Percentiles rank a stretch among this genome's conserved stretches.
phyloP scores from a whole-genome alignment of 2,329 filamentous ascomycete genomes.

The Talaromyces albobiverticillius region DNA sequence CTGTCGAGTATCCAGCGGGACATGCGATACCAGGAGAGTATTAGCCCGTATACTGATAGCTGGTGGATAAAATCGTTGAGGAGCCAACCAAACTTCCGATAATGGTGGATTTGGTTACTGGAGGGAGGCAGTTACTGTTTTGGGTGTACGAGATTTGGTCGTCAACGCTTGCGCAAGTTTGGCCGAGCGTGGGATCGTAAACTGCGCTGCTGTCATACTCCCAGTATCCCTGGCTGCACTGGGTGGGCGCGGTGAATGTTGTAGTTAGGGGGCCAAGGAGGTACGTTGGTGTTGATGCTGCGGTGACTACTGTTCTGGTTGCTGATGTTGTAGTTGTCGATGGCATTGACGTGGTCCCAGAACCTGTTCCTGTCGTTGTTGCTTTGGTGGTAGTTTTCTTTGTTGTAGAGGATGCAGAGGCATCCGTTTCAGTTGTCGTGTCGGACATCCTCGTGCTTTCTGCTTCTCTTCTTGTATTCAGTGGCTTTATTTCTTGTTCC shows the following conservation, averaged over 20 bases:
- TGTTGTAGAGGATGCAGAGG: too few species aligned
- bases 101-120: background rate
- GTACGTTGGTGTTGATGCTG: background rate
- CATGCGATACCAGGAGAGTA: constrained; percentile 7
- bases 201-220: background rate
- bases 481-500: too few species aligned
- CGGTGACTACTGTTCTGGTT: background rate
- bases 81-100: background rate
- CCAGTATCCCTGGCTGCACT: background rate
- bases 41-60: constrained; percentile 2
- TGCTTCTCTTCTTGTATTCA: too few species aligned
- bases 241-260: background rate
- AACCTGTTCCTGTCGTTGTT: too few species aligned
- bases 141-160: background rate
- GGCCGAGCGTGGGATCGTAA: background rate
- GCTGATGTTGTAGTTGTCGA: background rate
- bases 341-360: too few species aligned
- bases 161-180: background rate
- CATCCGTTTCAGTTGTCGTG: too few species aligned
- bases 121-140: background rate
- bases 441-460: too few species aligned
- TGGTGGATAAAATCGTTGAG: background rate
- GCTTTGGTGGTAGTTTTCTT: too few species aligned
- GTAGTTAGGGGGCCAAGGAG: background rate
- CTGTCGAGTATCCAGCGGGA: constrained; percentile 9